These are phyloP conservation scores for Solanum hybrid DNA, from an alignment of 305 asterid genomes.

Conservation along the genomic window DNA sequence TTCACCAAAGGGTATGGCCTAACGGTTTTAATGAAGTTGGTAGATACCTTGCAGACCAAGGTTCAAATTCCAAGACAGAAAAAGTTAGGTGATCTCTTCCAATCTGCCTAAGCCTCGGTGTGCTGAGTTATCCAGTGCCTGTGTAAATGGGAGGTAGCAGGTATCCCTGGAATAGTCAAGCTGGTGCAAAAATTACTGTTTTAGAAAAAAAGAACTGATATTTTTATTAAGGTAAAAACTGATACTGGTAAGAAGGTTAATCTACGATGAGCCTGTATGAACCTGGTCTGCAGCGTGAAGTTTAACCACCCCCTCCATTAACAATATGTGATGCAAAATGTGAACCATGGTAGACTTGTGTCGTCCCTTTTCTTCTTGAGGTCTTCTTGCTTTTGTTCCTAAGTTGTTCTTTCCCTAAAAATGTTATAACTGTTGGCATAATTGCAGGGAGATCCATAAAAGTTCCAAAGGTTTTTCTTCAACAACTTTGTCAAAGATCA, in stretches of 20 bases:
- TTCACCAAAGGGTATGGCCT: background rate
- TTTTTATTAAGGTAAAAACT: background rate
- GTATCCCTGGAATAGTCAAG: background rate
- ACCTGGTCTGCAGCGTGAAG: background rate
- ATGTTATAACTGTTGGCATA: conserved; percentile 10
- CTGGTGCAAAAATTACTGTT: background rate
- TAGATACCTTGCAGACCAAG: background rate
- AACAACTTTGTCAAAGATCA: conserved; percentile 86
- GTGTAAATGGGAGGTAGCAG: background rate
- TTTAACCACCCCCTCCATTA: background rate
- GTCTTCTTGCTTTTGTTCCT: background rate
- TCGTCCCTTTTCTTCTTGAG: conserved; percentile 3
- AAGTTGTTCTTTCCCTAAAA: background rate
- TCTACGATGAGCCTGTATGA: background rate
- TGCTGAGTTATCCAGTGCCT: background rate
- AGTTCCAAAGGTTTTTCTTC: conserved; percentile 93
- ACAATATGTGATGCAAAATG: background rate
- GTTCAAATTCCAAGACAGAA: no score
- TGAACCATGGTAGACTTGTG: background rate
- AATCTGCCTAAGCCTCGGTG: background rate
- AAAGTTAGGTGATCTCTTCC: background rate
- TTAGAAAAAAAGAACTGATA: background rate
- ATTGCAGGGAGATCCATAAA: conserved; percentile 70
- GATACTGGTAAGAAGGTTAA: background rate
- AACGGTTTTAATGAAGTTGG: background rate